These are phyloP conservation scores for Podospora anserina DNA, from an alignment of 495 filamentous ascomycete species.

Conservation along the genomic window DNA sequence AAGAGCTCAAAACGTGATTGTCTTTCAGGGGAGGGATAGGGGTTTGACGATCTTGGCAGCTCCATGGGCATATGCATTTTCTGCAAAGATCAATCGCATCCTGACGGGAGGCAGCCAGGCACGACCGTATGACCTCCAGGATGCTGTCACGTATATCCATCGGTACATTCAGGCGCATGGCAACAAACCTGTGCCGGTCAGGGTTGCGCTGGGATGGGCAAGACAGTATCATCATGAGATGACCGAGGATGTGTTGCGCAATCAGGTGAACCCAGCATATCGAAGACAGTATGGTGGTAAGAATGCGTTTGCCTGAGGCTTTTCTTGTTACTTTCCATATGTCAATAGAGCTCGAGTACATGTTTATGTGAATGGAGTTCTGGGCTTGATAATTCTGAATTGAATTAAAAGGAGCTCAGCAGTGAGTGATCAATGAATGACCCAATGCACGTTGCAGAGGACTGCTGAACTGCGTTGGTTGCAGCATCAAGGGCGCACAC, in stretches of 20 bases:
- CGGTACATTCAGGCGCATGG: conserved; percentile 7
- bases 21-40: not conserved
- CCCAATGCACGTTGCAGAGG: too few relatives aligned
- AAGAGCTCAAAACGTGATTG: conserved; percentile 5
- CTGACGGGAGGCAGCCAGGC: conserved; percentile 4
- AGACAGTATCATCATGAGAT: conserved; percentile 7
- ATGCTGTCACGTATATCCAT: conserved; percentile 12
- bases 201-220: conserved; percentile 2
- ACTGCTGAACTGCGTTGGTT: not conserved
- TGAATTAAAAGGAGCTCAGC: too few relatives aligned
- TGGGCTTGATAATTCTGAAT: not conserved
- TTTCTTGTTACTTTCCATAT: not conserved
- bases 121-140: conserved; percentile 12
- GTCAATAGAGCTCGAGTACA: not conserved
- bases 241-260: not conserved
- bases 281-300: not conserved
- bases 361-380: not conserved
- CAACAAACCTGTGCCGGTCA: conserved; percentile 6
- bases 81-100: conserved; percentile 10
- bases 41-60: conserved; percentile 9
- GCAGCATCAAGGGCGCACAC: not conserved
- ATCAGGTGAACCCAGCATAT: conserved; percentile 11
- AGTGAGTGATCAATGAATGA: too few relatives aligned
- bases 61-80: conserved; percentile 10
- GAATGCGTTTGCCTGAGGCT: not conserved